Conservation (phyloP, 352 stramenopile genomes). For the Phytopythium vexans region DNA sequence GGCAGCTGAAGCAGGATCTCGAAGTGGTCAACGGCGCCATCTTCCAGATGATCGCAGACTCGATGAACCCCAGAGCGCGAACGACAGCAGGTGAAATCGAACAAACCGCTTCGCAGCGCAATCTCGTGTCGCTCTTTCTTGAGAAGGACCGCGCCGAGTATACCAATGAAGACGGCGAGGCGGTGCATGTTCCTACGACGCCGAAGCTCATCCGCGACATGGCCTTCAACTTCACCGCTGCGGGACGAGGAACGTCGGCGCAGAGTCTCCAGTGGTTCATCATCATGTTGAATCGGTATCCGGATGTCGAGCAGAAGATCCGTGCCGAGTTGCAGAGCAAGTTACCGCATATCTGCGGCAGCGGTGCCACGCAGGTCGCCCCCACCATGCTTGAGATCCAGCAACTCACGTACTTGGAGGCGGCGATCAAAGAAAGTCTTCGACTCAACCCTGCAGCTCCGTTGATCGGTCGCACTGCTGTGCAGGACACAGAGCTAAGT, state of each 20-base stretch:
- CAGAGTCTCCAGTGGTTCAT: constrained; percentile 63
- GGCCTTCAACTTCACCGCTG: constrained; percentile 66
- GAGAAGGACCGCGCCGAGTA: constrained; percentile 34
- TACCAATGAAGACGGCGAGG: constrained; percentile 9
- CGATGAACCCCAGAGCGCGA: constrained; percentile 14
- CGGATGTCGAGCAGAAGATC: constrained; percentile 36
- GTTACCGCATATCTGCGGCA: constrained; percentile 28
- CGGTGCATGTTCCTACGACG: constrained; percentile 11
- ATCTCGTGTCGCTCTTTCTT: constrained; percentile 43
- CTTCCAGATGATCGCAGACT: constrained; percentile 39
- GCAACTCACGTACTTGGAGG: constrained; percentile 62
- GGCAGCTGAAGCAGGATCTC: constrained; percentile 29
- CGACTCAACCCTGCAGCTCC: constrained; percentile 61
- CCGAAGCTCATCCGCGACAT: constrained; percentile 63
- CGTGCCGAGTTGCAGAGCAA: constrained; percentile 40
- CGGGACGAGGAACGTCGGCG: constrained; percentile 71
- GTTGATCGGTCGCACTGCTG: constrained; percentile 42
- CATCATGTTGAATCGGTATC: constrained; percentile 69
- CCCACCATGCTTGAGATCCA: constrained; percentile 41
- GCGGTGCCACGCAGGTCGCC: constrained; percentile 5
- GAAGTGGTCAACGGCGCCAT: constrained; percentile 34
- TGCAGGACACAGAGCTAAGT: constrained; percentile 43
- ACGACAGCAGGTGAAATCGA: neutral
- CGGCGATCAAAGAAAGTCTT: constrained; percentile 59
- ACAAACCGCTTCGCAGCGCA: constrained; percentile 1